Evolutionary conservation across 2,329 filamentous ascomycete genomes (phyloP).

Genomic region (Plenodomus tracheiphilus): DNA sequence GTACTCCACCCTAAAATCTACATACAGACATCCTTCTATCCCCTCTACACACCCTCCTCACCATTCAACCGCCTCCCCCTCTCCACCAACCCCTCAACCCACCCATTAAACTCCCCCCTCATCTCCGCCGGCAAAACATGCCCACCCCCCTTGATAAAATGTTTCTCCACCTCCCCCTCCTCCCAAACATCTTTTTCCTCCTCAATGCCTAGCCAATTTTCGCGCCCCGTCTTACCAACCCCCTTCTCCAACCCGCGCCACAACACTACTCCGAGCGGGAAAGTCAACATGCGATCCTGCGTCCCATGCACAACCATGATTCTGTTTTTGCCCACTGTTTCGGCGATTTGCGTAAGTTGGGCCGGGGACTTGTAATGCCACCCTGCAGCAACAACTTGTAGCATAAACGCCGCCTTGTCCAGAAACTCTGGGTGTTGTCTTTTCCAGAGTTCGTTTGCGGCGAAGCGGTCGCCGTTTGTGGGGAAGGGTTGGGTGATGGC

Average conservation of each 20-base stretch:
- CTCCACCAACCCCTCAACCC: conserved; percentile 62
- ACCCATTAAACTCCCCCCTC: conserved; percentile 66
- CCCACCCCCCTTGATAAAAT: conserved; percentile 71
- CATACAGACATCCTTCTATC: too few species aligned
- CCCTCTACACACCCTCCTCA: conserved; percentile 16
- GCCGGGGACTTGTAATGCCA: conserved; percentile 75
- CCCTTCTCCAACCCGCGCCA: conserved; percentile 67
- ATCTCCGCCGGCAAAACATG: conserved; percentile 77
- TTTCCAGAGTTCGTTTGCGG: conserved; percentile 78
- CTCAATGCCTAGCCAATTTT: conserved; percentile 40
- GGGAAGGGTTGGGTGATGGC: conserved; percentile 59
- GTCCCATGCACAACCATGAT: conserved; percentile 80
- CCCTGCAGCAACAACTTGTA: conserved; percentile 77
- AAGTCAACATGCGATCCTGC: conserved; percentile 75
- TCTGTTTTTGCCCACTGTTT: conserved; percentile 70
- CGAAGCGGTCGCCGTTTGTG: conserved; percentile 80
- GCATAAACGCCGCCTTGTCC: conserved; percentile 68
- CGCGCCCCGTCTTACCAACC: conserved; percentile 36
- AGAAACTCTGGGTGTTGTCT: conserved; percentile 64
- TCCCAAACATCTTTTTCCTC: conserved; percentile 39
- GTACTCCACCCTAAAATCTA: too few species aligned
- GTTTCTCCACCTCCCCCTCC: conserved; percentile 54
- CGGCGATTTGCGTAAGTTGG: conserved; percentile 68
- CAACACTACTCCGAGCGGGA: conserved; percentile 70
- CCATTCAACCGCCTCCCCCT: conserved; percentile 55